Percentiles rank a stretch among this genome's conserved stretches.
These are phyloP conservation scores for Diutina catenulata DNA, from an alignment of 1,139 yeast species.

Conservation along the genomic window DNA sequence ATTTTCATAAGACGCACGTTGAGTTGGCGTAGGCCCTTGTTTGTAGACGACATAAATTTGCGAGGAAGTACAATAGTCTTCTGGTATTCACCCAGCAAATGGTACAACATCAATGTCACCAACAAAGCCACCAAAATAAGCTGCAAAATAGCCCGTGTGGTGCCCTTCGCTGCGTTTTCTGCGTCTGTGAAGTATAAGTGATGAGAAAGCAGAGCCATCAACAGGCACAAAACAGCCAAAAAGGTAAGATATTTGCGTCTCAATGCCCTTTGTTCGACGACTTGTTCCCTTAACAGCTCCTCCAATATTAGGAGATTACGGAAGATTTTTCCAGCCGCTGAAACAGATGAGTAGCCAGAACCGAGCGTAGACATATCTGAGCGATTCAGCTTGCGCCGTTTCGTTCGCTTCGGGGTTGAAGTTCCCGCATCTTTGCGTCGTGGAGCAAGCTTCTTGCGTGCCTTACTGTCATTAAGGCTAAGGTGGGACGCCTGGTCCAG, in stretches of 20 bases:
- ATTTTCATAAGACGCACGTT: slow-evolving; percentile 70
- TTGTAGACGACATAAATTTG: slow-evolving; percentile 64
- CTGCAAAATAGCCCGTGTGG: slow-evolving; percentile 39
- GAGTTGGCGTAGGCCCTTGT: slow-evolving; percentile 76
- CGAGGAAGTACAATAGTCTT: slow-evolving; percentile 78
- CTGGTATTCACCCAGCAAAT: slow-evolving; percentile 79
- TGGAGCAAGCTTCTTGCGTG: not conserved
- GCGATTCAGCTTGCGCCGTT: slow-evolving; percentile 5
- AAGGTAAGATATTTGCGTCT: slow-evolving; percentile 68
- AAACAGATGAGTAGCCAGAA: slow-evolving; percentile 10
- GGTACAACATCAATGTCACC: slow-evolving; percentile 66
- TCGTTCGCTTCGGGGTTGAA: not conserved
- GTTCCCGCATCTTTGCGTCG: not conserved
- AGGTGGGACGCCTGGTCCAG: slow-evolving; percentile 1
- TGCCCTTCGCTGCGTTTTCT: slow-evolving; percentile 13
- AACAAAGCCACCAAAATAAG: slow-evolving; percentile 54
- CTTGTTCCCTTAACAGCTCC: slow-evolving; percentile 74
- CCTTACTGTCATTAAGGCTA: not conserved
- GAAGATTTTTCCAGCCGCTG: slow-evolving; percentile 63
- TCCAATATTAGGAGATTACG: slow-evolving; percentile 75
- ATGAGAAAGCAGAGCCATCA: slow-evolving; percentile 30
- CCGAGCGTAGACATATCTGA: not conserved
- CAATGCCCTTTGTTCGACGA: slow-evolving; percentile 54
- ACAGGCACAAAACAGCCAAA: slow-evolving; percentile 38
- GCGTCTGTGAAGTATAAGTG: slow-evolving; percentile 24